phyloP scores from a whole-genome alignment of 1,284 basidiomycete genomes.

The Apiotrichum mycotoxinovorans region DNA sequence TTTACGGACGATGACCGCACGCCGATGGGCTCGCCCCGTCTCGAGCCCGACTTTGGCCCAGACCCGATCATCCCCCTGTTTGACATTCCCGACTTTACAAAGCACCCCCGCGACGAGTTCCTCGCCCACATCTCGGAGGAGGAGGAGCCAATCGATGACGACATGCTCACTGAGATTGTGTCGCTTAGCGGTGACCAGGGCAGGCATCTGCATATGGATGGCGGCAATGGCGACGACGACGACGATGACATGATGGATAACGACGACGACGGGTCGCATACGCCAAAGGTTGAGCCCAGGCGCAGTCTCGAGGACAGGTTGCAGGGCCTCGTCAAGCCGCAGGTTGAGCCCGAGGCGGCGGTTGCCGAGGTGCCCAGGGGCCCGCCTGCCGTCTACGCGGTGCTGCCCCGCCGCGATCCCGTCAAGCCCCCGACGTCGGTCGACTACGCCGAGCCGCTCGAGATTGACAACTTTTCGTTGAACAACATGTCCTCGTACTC shows the following conservation, averaged over 20 bases:
- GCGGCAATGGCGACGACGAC: constrained; percentile 13
- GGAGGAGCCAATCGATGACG: constrained; percentile 21
- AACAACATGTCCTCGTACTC: neutral
- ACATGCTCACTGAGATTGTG: constrained; percentile 21
- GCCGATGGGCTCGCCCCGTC: constrained; percentile 2
- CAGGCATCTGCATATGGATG: constrained; percentile 11
- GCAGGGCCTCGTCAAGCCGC: neutral
- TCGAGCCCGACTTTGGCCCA: neutral
- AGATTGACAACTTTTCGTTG: constrained; percentile 13
- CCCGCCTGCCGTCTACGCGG: neutral
- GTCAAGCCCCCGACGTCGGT: neutral
- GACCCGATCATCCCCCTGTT: neutral
- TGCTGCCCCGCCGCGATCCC: neutral
- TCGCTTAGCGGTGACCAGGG: constrained; percentile 4
- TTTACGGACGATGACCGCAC: constrained; percentile 1
- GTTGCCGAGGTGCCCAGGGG: neutral
- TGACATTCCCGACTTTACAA: constrained; percentile 1
- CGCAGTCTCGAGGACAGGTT: constrained; percentile 16
- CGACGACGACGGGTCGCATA: neutral
- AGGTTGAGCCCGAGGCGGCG: too few relatives aligned
- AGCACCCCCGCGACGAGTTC: constrained; percentile 10
- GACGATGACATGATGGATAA: constrained; percentile 2
- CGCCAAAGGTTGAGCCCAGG: neutral
- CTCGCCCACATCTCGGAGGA: constrained; percentile 21
- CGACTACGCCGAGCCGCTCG: constrained; percentile 18